Evolutionary conservation across 306 rosid genomes (phyloP).

Genomic region (Quillaja saponaria): DNA sequence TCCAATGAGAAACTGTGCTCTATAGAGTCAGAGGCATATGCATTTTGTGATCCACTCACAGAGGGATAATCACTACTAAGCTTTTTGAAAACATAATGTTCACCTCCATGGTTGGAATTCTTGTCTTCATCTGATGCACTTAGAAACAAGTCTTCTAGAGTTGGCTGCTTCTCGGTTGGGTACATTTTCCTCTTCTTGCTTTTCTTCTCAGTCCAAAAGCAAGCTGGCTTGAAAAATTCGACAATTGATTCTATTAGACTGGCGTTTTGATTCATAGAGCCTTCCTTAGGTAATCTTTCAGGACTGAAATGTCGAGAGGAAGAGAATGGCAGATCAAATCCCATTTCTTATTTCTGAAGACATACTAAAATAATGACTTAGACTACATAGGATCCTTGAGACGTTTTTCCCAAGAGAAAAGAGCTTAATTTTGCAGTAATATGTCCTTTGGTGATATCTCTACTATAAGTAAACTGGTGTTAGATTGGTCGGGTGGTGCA

Average conservation of each 20-base stretch:
- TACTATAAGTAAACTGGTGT: no score
- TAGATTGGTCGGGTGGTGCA: neutral
- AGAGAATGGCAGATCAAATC: neutral
- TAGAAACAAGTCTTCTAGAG: slow-evolving; percentile 25
- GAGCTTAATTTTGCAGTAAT: no score
- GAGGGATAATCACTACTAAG: slow-evolving; percentile 17
- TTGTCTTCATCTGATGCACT: neutral
- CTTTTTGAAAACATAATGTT: slow-evolving; percentile 1
- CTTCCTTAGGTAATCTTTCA: neutral
- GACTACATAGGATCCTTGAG: slow-evolving; percentile 5
- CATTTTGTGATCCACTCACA: slow-evolving; percentile 1
- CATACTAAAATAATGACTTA: neutral
- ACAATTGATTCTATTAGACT: neutral
- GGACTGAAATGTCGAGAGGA: neutral
- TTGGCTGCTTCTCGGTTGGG: neutral
- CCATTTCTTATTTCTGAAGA: neutral
- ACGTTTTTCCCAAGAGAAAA: neutral
- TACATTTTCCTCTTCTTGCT: slow-evolving; percentile 6
- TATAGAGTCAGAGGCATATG: neutral
- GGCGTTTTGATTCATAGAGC: neutral
- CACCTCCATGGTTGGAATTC: neutral
- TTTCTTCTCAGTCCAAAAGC: slow-evolving; percentile 6
- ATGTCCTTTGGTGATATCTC: no score
- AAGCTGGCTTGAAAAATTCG: slow-evolving; percentile 23
- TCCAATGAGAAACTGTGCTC: slow-evolving; percentile 10